These are phyloP conservation scores for Porphyridium purpureum DNA, from an alignment of 23 red algal genomes.

Conservation along the genomic window DNA sequence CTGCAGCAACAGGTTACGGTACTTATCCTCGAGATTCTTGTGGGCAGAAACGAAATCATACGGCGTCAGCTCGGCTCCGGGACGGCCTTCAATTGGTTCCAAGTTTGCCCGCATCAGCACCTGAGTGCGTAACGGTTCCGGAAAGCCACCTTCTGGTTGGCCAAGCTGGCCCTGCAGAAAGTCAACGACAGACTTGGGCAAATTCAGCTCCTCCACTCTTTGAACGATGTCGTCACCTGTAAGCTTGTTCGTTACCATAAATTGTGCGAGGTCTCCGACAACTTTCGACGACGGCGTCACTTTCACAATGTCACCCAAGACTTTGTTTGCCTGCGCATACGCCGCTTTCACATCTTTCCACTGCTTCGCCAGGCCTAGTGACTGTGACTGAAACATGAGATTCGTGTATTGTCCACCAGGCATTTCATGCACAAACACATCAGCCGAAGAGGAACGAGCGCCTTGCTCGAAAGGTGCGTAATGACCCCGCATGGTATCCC, in stretches of 20 bases:
- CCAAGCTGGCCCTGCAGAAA: slow-evolving; percentile 9
- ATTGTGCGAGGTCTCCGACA: slow-evolving; percentile 4
- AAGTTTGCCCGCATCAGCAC: background rate
- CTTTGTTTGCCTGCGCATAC: background rate
- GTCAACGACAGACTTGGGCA: slow-evolving; percentile 3
- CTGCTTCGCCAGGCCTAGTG: slow-evolving; percentile 3
- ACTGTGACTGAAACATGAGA: slow-evolving; percentile 3
- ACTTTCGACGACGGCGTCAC: slow-evolving; percentile 3
- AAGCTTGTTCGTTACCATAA: slow-evolving; percentile 3
- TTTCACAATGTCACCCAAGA: background rate
- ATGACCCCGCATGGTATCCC: slow-evolving; percentile 1
- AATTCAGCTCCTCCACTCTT: background rate
- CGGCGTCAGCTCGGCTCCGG: background rate
- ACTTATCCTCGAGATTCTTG: slow-evolving; percentile 1
- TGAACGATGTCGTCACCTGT: background rate
- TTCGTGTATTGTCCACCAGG: slow-evolving; percentile 10
- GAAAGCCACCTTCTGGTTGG: slow-evolving; percentile 2
- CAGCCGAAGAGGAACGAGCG: background rate
- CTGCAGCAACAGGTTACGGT: background rate
- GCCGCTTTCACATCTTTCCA: slow-evolving; percentile 5
- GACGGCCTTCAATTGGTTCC: background rate
- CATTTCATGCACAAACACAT: slow-evolving; percentile 3
- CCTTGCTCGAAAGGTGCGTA: slow-evolving; percentile 12
- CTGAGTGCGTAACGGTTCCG: background rate
- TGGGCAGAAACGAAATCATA: background rate